These are phyloP conservation scores for Bruguiera gymnorhiza DNA, from an alignment of 345 rosid genomes.

Conservation along the genomic window DNA sequence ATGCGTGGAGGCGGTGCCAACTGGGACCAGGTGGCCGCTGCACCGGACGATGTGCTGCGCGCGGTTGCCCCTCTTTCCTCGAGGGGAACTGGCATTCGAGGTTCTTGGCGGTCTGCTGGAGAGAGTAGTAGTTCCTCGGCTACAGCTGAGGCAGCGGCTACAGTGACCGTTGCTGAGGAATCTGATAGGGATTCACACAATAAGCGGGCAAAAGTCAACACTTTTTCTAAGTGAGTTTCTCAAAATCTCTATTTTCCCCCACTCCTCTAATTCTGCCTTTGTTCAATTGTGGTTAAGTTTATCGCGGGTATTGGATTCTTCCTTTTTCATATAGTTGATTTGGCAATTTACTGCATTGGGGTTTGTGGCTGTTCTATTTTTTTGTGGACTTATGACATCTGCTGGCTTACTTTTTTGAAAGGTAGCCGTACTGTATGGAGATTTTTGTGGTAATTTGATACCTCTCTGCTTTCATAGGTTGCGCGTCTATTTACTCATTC, in stretches of 20 bases:
- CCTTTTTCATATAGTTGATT: neutral
- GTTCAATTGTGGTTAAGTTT: neutral
- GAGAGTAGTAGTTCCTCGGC: conserved; percentile 55
- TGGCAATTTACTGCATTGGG: neutral
- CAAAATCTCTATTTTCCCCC: neutral
- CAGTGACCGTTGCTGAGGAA: conserved; percentile 25
- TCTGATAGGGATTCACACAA: conserved; percentile 37
- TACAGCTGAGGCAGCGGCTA: conserved; percentile 19
- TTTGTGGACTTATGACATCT: neutral
- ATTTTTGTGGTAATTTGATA: no score
- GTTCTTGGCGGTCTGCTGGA: conserved; percentile 35
- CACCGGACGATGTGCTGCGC: conserved; percentile 8
- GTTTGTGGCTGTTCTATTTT: neutral
- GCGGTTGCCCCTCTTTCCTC: conserved; percentile 2
- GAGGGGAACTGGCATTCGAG: conserved; percentile 25
- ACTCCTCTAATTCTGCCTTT: neutral
- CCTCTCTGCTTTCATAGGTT: no score
- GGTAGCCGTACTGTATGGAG: neutral
- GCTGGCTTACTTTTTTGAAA: neutral
- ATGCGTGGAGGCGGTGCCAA: conserved; percentile 21
- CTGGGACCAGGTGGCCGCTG: conserved; percentile 16
- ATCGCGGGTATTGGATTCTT: neutral
- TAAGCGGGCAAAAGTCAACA: conserved; percentile 77
- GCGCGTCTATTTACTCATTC: no score
- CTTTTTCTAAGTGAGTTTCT: conserved; percentile 49